Base-by-base conservation (phyloP, 129 eudicot genomes). In the Silybum marianum region DNA sequence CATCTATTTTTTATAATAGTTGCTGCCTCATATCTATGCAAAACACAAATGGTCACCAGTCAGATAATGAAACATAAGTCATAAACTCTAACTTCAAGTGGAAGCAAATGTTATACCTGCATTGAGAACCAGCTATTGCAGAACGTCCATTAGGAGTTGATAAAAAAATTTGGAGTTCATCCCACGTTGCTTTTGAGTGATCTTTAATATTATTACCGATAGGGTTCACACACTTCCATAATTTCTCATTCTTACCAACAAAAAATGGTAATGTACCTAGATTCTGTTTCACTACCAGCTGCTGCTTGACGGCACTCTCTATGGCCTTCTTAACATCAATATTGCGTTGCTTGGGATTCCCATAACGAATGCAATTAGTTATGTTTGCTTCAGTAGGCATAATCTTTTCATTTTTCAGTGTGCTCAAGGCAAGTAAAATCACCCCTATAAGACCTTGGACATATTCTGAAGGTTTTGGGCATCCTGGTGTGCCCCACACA, bases 291-390 rank as follows among this genome's bases (percentile, higher is more conserved):
- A 84, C 88, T 75, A 95, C 95, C 76, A 92, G 88, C 82, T 95
- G 92, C 80, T 89, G 93, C 80, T 92, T 92, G 72, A 95, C 75
- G 6, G 99, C 97, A 84, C 90, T 86, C 14, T 89, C 91, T 69
- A 95, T 84, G 80, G 99, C 99, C 81, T 88, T 90, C 84, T 89
- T 90, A 73, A 92, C 97, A 90, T 95, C 97, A 78, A 93, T 86
- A 88, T 86, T 88, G 32, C 88, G 86, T 74, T 89, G 91, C 75
- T 80, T 88, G 13, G 88, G 86, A 66, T 77, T 77, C 71, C 97
- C 99, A 84, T 85, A 90, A 39, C 94, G 87, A 51, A 95, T 87
- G 83, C 99, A 95, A 80, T 88, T 90, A 67, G 87, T 67, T 78
- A 95, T 95, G 83, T 95, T 92, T 72, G 86, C 93, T 88, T 92